A percentile compares a stretch with the other conserved stretches of the same genome.
Evolutionary conservation across 2,329 filamentous ascomycete genomes (phyloP).

Genomic region (Fusarium nisikadoi): DNA sequence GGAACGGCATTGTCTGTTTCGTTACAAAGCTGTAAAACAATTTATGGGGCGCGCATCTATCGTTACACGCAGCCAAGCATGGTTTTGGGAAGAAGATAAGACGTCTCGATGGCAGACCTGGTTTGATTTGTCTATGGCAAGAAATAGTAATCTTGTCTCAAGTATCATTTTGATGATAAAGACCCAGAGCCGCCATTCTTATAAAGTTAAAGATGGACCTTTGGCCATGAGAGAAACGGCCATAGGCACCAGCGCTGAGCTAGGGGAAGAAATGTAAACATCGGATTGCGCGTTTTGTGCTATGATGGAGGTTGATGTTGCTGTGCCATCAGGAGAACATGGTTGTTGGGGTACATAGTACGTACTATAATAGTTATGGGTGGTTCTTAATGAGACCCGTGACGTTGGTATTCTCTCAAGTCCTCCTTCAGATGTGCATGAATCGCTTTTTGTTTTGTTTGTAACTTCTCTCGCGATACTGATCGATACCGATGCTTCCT

Average conservation of each 20-base stretch:
- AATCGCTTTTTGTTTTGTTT: neutral
- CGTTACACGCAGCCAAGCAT: neutral
- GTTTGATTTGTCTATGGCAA: neutral
- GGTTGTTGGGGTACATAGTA: neutral
- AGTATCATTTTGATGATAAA: neutral
- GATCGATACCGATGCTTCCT: neutral
- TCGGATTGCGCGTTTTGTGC: constrained; percentile 22
- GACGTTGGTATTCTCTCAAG: neutral
- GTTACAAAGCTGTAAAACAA: constrained; percentile 12
- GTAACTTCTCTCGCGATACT: neutral
- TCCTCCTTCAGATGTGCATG: neutral
- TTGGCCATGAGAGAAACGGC: neutral
- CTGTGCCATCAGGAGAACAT: constrained; percentile 17
- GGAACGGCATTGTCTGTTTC: constrained; percentile 1
- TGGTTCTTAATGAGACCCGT: constrained; percentile 11
- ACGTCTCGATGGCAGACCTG: neutral
- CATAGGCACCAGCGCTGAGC: constrained; percentile 10
- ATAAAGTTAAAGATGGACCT: neutral
- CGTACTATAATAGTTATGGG: constrained; percentile 1
- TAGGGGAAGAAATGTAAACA: constrained; percentile 1
- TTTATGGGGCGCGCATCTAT: neutral
- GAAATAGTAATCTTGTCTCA: neutral
- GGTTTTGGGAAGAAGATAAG: neutral
- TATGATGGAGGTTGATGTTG: constrained; percentile 16
- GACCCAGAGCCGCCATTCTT: neutral